Base-by-base conservation (phyloP, 345 rosid species). In the Excoecaria cochinchinensis region DNA sequence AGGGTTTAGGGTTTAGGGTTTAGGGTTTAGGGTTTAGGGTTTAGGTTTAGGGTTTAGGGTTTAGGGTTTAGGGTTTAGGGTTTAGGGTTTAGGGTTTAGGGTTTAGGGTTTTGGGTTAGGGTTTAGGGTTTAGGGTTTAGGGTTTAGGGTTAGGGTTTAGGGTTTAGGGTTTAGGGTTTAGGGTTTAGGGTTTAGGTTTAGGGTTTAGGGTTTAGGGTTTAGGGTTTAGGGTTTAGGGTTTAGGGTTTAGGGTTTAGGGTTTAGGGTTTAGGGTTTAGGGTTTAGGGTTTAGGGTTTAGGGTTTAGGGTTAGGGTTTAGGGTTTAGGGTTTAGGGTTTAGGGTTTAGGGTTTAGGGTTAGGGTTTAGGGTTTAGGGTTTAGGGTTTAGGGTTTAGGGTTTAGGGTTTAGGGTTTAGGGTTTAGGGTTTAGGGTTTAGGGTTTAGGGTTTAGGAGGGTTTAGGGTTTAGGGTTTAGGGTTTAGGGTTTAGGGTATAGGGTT, bases 401-500 rank as follows among this genome's bases (percentile, higher is more conserved):
- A 31, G 76, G 69, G 40, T 70, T 73, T 60, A 22, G 68, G 53
- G 74, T 47, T 68, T 68, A 46, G 61, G 75, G 66, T 58, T 71
- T 56, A 46, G 67, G 75, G 67, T 59, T 72, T 42, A 50, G 58
- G 76, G 67, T 59, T 73, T 73, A 62, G 76, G 76, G 76, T 73
- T 71, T 71, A 58, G 74, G 68, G 76, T 53, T 53, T 62, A 14
- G 62, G 5, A 53, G 69, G 69, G 62, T 74, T 61, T 40, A 56
- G 76, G 69, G 62, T 74, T 74, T 40, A 56, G 76, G 76, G 62
- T 74, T 74, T 53, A 56, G 76, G 76, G 76, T 60, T 72, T 72
- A 72, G 75, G 67, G 75, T 73, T 73, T 56, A 46, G 57, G 74
- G 72, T 74, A 67, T 64, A 74, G 77, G 77, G 75, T 72, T 78